Conservation (phyloP, 169 alveolate genomes). For the Eimeria brunetti region DNA sequence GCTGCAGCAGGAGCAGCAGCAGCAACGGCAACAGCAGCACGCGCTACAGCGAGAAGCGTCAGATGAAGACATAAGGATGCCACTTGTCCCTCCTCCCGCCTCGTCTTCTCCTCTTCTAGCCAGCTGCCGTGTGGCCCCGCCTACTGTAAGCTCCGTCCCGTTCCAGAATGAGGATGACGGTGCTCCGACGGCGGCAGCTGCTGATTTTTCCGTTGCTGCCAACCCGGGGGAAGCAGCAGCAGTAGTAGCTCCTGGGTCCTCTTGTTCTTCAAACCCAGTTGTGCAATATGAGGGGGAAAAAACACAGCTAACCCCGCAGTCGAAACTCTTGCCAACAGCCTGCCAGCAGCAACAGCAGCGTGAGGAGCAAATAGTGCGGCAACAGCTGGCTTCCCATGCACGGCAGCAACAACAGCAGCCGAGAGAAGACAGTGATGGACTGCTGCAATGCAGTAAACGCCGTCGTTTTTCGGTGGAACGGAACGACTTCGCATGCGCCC, state of each 20-base stretch:
- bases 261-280: background rate
- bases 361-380: background rate
- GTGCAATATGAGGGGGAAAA: background rate
- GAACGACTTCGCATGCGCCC: background rate
- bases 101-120: conserved; percentile 33
- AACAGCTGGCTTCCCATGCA: background rate
- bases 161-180: background rate
- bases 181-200: conserved; percentile 19
- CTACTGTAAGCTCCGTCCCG: background rate
- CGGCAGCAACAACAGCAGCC: conserved; percentile 41
- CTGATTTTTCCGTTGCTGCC: background rate
- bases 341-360: conserved; percentile 6
- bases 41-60: conserved; percentile 39
- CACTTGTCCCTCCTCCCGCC: conserved; percentile 48
- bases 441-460: conserved; percentile 34
- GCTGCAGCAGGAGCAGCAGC: background rate
- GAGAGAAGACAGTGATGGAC: background rate
- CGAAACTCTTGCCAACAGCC: background rate
- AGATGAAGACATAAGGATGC: conserved; percentile 61
- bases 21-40: conserved; percentile 27
- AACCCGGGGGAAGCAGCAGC: background rate
- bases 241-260: background rate
- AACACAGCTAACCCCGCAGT: background rate
- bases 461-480: conserved; percentile 57
- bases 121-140: conserved; percentile 39